Percentiles rank a stretch among this genome's conserved stretches.
phyloP scores from a whole-genome alignment of 768 basidiomycete species.

The Podaxis mareebaensis region DNA sequence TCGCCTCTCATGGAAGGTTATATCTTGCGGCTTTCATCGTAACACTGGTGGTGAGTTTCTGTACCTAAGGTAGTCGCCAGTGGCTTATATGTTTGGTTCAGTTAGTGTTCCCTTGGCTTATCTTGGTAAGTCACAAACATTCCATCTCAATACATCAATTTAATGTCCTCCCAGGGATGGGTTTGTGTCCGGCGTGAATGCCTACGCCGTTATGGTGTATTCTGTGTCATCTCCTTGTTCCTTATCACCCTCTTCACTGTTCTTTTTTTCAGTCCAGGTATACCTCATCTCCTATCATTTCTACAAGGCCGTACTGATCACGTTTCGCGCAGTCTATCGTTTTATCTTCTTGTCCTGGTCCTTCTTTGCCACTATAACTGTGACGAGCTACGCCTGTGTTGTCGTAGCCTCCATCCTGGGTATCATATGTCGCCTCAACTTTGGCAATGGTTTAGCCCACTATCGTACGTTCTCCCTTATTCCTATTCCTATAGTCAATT shows the following conservation, averaged over 20 bases:
- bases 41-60: slow-evolving; percentile 37
- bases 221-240: slow-evolving; percentile 37
- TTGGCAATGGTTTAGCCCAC: slow-evolving; percentile 54
- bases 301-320: not conserved
- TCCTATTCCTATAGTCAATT: not conserved
- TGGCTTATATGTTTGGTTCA: slow-evolving; percentile 19
- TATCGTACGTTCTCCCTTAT: slow-evolving; percentile 34
- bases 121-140: slow-evolving; percentile 33
- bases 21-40: slow-evolving; percentile 44
- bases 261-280: slow-evolving; percentile 45
- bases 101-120: slow-evolving; percentile 49
- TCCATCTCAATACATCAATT: not conserved
- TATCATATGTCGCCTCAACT: slow-evolving; percentile 51
- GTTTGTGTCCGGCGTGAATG: slow-evolving; percentile 46
- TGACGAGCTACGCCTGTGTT: slow-evolving; percentile 42
- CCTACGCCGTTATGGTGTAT: slow-evolving; percentile 37
- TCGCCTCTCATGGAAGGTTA: slow-evolving; percentile 34
- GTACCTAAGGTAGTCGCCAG: not conserved
- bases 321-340: slow-evolving; percentile 35
- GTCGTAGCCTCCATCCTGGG: slow-evolving; percentile 43
- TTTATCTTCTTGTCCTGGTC: slow-evolving; percentile 44
- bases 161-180: slow-evolving; percentile 43
- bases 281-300: slow-evolving; percentile 21
- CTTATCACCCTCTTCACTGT: slow-evolving; percentile 38
- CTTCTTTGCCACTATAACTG: slow-evolving; percentile 49